Evolutionary conservation across 805 yeast genomes (phyloP), one percentile per base, ranked within the genome.

Genomic region (Komagataella mondaviorum): DNA sequence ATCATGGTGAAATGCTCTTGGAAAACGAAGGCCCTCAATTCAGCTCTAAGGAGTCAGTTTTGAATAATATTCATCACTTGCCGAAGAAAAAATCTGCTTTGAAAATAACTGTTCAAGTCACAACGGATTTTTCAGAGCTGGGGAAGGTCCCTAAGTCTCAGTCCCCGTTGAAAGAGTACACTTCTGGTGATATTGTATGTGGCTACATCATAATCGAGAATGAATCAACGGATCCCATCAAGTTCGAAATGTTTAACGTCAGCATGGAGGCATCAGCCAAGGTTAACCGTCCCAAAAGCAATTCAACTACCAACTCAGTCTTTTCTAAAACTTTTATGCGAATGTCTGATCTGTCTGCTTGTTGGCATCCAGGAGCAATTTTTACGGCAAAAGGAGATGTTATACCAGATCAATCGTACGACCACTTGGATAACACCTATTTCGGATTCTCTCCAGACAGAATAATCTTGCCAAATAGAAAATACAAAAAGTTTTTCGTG

Each of bases 161-260:
- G 50, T 57, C 60, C 10, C 60, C 67, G 45, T 58, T 76, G 24
- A 70, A 71, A 52, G 85, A 80, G 60, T 83, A 77, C 59, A 77
- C 76, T 17, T 81, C 82, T 12, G 88, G 87, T n/a, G 89, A 83
- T 59, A 70, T 71, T 18, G 68, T 83, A 10, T 74, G 77, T 58
- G 91, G 91, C 0, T 78, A 73, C 57, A 63, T 75, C 6, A 55
- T 61, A 0, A 65, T 79, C 18, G 64, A 67, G 50, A 80, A 79
- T 56, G 64, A 56, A 6, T 62, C 76, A 1, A 50, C 59, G 1
- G 55, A 63, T n/a, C 65, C 70, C 0, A 67, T 83, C 18, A 75
- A 75, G 2, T 84, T 82, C 59, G 83, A 82, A 56, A 78, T 78
- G 80, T 76, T 83, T 59, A 70, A 77, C 51, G 74, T 80, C 7